Evolutionary conservation across 2,329 filamentous ascomycete species (phyloP), one percentile per base, ranked within the genome.

Genomic region (Fusarium pseudonygamai): DNA sequence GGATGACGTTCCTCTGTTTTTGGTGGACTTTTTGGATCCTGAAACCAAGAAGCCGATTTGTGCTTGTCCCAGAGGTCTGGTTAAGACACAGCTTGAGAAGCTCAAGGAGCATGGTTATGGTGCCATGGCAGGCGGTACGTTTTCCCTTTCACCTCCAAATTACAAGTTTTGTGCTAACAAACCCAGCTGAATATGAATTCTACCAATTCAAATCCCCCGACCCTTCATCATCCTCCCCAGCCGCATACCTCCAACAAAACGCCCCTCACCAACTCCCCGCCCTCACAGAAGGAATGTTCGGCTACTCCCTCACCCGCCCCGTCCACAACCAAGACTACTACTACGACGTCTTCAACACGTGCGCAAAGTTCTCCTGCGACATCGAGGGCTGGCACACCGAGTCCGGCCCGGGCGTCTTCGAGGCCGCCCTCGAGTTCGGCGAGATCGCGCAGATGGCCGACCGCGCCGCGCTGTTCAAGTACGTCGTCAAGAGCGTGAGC

Each of bases 341-440:
- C 84, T 97, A 97, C 81, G 90, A 92, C 50, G 89, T 97, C 56
- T 97, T 94, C 82, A 90, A 97, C 73, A 89, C 92, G 1, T 97
- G 94, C 84, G 87, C 89, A 73, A 86, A 90, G 68, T 97, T 97
- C 84, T 85, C 88, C 45, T 96, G 94, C 79, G 89, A 92, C 72
- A 93, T 98, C 55, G 95, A 98, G 81, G 94, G 95, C 50, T 98
- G 95, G 95, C 95, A 98, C 84, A 97, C 95, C 14, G 95, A 98
- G 84, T 95, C 92, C 74, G 95, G 95, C 2, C 95, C 95, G 0
- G 95, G 95, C 49, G 96, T 99, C 7, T 98, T 96, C 81, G 96
- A 99, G 84, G 96, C 96, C 18, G 95, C 96, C 24, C 88, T 99
- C 56, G 93, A 97, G 81, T 98, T 97, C 77, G 93, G 93, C 60